Evolutionary conservation across 805 yeast genomes (phyloP).

Genomic region (Kodamaea fukazawae): DNA sequence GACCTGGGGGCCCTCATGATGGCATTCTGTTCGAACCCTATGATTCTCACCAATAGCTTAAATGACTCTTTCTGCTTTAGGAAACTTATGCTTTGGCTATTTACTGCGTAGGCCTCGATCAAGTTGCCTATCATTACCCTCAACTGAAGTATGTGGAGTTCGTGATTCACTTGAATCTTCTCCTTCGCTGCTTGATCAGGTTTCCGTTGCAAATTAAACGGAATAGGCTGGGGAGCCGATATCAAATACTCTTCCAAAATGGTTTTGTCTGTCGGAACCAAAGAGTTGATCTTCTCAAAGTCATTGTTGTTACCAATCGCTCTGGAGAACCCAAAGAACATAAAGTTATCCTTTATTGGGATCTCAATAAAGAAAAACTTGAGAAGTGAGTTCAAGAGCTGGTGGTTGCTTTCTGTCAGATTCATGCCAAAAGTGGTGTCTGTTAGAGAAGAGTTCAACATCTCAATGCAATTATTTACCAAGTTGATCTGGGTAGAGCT

Average conservation of each 20-base stretch:
- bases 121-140: conserved; percentile 46
- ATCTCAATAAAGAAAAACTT: conserved; percentile 42
- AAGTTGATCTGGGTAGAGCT: conserved; percentile 45
- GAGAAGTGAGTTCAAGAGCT: conserved; percentile 24
- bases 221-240: conserved; percentile 29
- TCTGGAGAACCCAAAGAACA: conserved; percentile 54
- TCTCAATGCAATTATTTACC: conserved; percentile 52
- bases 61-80: conserved; percentile 38
- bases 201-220: conserved; percentile 8
- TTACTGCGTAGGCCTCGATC: conserved; percentile 45
- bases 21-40: conserved; percentile 49
- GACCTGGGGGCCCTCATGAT: conserved; percentile 47
- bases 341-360: conserved; percentile 38
- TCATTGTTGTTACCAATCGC: conserved; percentile 51
- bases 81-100: conserved; percentile 22
- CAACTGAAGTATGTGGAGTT: conserved; percentile 41
- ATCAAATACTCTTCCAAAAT: conserved; percentile 21
- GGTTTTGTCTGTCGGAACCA: conserved; percentile 35
- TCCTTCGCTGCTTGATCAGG: conserved; percentile 10
- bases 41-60: conserved; percentile 39
- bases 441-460: conserved; percentile 44
- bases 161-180: conserved; percentile 35
- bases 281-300: conserved; percentile 38
- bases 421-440: conserved; percentile 27
- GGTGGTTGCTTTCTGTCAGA: conserved; percentile 11